Evolutionary conservation across 2,329 filamentous ascomycete genomes (phyloP).

Genomic region (Hortaea werneckii): DNA sequence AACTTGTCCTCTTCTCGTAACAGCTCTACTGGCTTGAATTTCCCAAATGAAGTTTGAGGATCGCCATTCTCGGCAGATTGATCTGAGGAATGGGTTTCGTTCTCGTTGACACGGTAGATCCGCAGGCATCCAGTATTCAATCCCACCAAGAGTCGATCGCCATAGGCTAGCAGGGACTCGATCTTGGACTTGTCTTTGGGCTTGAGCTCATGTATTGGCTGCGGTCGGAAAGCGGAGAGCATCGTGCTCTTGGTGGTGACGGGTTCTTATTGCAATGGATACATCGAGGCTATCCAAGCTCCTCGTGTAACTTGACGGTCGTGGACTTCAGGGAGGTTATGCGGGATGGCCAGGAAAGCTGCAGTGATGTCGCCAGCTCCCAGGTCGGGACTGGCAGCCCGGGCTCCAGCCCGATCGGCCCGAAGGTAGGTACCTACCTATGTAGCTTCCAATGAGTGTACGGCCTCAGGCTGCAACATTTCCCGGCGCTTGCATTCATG

Average conservation of each 20-base stretch:
- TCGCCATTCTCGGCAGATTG: slow-evolving; percentile 25
- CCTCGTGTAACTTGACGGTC: no score
- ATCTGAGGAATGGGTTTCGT: slow-evolving; percentile 17
- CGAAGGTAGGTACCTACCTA: neutral
- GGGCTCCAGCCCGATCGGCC: neutral
- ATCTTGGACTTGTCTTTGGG: slow-evolving; percentile 93
- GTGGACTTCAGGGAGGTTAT: no score
- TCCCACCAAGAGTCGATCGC: slow-evolving; percentile 84
- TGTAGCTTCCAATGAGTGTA: neutral
- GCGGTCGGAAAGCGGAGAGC: slow-evolving; percentile 96
- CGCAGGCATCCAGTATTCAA: slow-evolving; percentile 81
- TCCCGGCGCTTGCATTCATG: neutral
- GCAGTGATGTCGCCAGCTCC: no score
- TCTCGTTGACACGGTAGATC: slow-evolving; percentile 82
- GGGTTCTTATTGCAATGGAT: neutral
- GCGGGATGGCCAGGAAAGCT: no score
- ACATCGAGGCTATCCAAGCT: no score
- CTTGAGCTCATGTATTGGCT: slow-evolving; percentile 93
- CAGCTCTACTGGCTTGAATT: slow-evolving; percentile 57
- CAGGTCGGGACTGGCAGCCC: no score
- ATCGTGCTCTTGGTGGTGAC: slow-evolving; percentile 7
- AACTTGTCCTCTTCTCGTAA: slow-evolving; percentile 91
- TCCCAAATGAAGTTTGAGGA: slow-evolving; percentile 27
- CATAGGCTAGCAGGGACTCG: slow-evolving; percentile 87
- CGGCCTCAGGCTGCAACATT: neutral